phyloP scores from a whole-genome alignment of 2,329 filamentous ascomycete genomes.

The Macrophomina tecta region DNA sequence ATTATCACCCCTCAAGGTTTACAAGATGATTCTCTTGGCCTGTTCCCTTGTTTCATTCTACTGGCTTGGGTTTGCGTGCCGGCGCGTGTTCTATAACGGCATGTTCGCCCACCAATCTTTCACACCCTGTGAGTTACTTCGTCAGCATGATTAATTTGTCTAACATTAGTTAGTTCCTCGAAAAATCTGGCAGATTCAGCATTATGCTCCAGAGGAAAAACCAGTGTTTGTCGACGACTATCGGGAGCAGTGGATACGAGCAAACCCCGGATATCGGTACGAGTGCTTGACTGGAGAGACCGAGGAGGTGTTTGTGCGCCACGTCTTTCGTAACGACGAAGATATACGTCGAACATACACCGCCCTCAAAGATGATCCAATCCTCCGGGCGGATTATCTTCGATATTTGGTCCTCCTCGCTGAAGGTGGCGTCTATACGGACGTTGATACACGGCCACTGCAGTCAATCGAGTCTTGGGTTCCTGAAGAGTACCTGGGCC shows the following conservation, averaged over 20 bases:
- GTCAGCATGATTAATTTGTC: not conserved
- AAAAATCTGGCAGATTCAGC: constrained; percentile 5
- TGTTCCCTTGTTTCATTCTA: too few species aligned
- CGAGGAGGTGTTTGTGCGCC: not conserved
- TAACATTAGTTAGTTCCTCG: not conserved
- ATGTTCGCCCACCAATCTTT: too few species aligned
- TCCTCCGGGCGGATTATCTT: not conserved
- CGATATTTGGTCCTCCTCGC: constrained; percentile 2
- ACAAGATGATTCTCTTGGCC: too few species aligned
- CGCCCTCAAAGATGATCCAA: not conserved
- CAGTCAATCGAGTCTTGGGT: not conserved
- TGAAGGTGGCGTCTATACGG: not conserved
- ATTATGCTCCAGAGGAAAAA: not conserved
- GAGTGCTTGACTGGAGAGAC: not conserved
- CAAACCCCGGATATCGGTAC: not conserved
- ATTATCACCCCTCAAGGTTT: too few species aligned
- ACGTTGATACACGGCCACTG: not conserved
- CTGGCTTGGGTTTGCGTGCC: too few species aligned
- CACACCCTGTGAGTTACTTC: too few species aligned
- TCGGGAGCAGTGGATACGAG: not conserved
- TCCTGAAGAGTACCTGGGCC: not conserved
- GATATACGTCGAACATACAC: not conserved
- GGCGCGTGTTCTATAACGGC: too few species aligned
- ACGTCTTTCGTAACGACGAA: not conserved
- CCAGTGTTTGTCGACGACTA: not conserved